Evolutionary conservation across 805 yeast genomes (phyloP).

Genomic region (Metschnikowia colocasiae): DNA sequence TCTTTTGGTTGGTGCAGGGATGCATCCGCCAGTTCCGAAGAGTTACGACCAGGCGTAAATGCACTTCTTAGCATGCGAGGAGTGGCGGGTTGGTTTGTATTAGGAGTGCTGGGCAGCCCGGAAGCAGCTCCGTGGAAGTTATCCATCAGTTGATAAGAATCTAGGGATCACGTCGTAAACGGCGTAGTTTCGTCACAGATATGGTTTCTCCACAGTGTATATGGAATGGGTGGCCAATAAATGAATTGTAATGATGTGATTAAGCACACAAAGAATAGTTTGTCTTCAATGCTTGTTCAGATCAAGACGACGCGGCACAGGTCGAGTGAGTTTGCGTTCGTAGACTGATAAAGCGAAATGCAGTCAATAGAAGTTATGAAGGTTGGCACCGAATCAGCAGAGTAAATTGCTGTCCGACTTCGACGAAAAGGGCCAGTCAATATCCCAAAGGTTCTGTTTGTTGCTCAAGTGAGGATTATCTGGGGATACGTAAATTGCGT

Average conservation of each 20-base stretch:
- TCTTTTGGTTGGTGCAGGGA: constrained; percentile 4
- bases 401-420: background rate
- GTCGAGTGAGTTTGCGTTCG: background rate
- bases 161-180: background rate
- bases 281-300: background rate
- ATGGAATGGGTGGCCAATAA: background rate
- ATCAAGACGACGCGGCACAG: background rate
- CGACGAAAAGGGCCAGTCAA: background rate
- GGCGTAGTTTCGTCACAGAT: background rate
- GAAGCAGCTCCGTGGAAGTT: background rate
- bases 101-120: constrained; percentile 3
- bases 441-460: constrained; percentile 2
- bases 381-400: background rate
- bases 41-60: constrained; percentile 10
- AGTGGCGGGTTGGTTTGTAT: constrained; percentile 50
- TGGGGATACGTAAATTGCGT: constrained; percentile 1
- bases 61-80: constrained; percentile 65
- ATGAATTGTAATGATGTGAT: background rate
- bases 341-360: background rate
- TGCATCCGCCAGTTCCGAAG: constrained; percentile 4
- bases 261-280: background rate
- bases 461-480: background rate
- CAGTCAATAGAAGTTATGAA: background rate
- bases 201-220: background rate
- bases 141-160: background rate